Base-by-base conservation (phyloP, 2,329 filamentous ascomycete species). In the Alternaria triticina region DNA sequence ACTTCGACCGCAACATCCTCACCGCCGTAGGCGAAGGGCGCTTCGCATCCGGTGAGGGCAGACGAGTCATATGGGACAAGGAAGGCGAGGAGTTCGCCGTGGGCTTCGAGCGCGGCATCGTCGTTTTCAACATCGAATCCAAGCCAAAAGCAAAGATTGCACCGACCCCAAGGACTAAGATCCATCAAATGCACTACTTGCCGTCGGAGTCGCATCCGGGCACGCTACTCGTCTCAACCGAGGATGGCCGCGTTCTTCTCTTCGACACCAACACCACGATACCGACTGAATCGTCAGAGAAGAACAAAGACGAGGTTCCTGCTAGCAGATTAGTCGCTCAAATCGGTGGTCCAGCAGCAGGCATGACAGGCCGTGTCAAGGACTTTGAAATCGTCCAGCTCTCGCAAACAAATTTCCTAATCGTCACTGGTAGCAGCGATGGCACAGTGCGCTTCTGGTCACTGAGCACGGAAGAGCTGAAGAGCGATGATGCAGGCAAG, bases 61-160 rank as follows among this genome's bases (percentile, higher is more conserved):
- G 92, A 57, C 88, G 86, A 70, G 93, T 98, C 17, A 86, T 89
- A 1, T 99, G 96, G 95, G 90, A 92, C 62, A 83, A 85, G 8
- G 86, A 86, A 8, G 89, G 89, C 45, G 92, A 96, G 63, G 93
- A 97, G 75, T 99, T 96, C 73, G 91, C 91, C 0, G 92, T 99
- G 4, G 91, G 87, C 0, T 98, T 98, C 75, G 95, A 98, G 77
- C 86, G 92, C 69, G 94, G 96, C 50, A 87, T 91, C 7, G 86
- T 96, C 28, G 88, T 97, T 0, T 98, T 96, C 76, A 93, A 93
- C 65, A 92, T 96, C 84, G 93, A 97, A 77, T 96, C 92, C 65
- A 90, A 89, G 66, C 91, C 93, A 3, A 91, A 88, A 75, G 95
- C 91, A 77, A 88, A 89, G 70, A 85, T 96, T 50, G 83, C 92